Evolutionary conservation across 2,329 filamentous ascomycete species (phyloP).

Genomic region (Ophiocordyceps australis): DNA sequence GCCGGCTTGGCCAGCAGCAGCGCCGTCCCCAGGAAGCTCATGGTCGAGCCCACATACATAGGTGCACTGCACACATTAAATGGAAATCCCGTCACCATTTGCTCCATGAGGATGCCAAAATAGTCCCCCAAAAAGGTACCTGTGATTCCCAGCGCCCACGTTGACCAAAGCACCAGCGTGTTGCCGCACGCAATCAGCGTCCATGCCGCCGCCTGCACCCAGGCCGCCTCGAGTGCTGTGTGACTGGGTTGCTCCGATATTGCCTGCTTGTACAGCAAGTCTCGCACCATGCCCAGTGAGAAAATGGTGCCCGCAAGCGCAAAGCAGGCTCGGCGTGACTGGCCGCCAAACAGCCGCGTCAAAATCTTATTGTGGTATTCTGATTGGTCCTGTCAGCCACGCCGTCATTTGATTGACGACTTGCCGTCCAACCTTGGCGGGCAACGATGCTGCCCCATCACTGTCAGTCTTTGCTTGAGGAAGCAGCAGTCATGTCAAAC

Average conservation of each 20-base stretch:
- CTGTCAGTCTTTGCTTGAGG: neutral
- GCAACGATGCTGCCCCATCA: slow-evolving; percentile 49
- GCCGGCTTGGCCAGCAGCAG: slow-evolving; percentile 77
- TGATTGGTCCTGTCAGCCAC: no score
- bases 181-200: slow-evolving; percentile 61
- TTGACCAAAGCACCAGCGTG: slow-evolving; percentile 70
- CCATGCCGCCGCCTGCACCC: slow-evolving; percentile 45
- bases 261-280: slow-evolving; percentile 72
- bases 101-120: slow-evolving; percentile 95
- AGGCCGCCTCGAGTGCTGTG: slow-evolving; percentile 45
- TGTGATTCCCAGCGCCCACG: slow-evolving; percentile 82
- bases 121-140: slow-evolving; percentile 97
- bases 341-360: slow-evolving; percentile 70
- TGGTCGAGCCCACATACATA: slow-evolving; percentile 91
- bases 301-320: slow-evolving; percentile 80
- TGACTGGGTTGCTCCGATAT: slow-evolving; percentile 60
- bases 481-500: slow-evolving; percentile 16
- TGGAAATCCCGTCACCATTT: slow-evolving; percentile 84
- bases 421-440: slow-evolving; percentile 46
- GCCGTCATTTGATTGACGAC: no score
- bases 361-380: slow-evolving; percentile 87
- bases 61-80: slow-evolving; percentile 83
- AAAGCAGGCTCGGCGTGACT: slow-evolving; percentile 70
- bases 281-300: slow-evolving; percentile 73
- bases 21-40: slow-evolving; percentile 81